Percentiles rank a stretch among this genome's conserved stretches.
These are phyloP conservation scores for Globisporangium ultimum DNA, from an alignment of 352 stramenopile species.

Conservation along the genomic window DNA sequence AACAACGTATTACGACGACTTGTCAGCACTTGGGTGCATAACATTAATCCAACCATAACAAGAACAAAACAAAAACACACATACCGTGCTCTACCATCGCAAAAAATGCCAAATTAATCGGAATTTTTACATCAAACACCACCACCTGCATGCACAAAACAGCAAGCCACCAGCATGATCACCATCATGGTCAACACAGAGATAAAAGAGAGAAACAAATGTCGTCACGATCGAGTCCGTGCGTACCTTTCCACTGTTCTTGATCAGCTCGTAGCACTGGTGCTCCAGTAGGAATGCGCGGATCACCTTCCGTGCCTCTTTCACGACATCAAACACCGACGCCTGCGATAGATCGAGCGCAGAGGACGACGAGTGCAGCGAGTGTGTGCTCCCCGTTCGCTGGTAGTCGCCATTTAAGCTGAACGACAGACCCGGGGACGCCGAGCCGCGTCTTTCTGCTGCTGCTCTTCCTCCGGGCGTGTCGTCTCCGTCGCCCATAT, in stretches of 20 bases:
- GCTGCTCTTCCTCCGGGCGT: slow-evolving; percentile 7
- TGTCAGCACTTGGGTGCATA: neutral
- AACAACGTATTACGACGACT: neutral
- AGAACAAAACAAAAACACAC: neutral
- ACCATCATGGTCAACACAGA: neutral
- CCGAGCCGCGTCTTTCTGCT: slow-evolving; percentile 3
- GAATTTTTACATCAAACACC: slow-evolving; percentile 98
- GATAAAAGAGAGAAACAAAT: neutral
- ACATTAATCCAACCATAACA: neutral
- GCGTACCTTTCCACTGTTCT: slow-evolving; percentile 90
- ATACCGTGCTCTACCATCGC: slow-evolving; percentile 97
- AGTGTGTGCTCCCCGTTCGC: slow-evolving; percentile 12
- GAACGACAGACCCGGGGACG: slow-evolving; percentile 20
- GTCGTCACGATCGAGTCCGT: neutral
- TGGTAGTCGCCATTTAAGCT: slow-evolving; percentile 23
- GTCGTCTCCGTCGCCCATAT: slow-evolving; percentile 26
- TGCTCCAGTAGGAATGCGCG: slow-evolving; percentile 86
- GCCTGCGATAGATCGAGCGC: slow-evolving; percentile 42
- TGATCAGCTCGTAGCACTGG: slow-evolving; percentile 95
- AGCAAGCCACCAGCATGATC: neutral
- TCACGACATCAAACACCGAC: slow-evolving; percentile 62
- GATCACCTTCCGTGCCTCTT: slow-evolving; percentile 81
- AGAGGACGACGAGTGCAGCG: slow-evolving; percentile 25
- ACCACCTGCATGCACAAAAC: slow-evolving; percentile 64
- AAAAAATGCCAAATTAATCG: slow-evolving; percentile 98